Conservation (phyloP, 805 yeast genomes). For the Saccharomycopsis olivae region DNA sequence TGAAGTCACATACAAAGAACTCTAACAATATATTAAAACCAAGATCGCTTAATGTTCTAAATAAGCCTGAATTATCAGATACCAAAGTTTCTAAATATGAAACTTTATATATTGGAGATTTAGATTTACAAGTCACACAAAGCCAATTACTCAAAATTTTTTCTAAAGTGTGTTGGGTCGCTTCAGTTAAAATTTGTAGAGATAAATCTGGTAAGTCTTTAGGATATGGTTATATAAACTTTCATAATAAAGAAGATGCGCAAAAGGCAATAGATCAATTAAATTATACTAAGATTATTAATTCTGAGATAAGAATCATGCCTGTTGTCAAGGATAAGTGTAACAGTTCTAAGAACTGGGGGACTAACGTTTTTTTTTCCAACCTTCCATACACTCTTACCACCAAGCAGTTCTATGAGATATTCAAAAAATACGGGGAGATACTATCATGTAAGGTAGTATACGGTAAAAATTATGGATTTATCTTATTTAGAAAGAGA, state of each 20-base stretch:
- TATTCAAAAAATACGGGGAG: slow-evolving; percentile 37
- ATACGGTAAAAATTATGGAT: slow-evolving; percentile 30
- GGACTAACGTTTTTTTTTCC: slow-evolving; percentile 41
- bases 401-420: slow-evolving; percentile 37
- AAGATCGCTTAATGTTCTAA: no score
- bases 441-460: slow-evolving; percentile 33
- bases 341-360: slow-evolving; percentile 31
- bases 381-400: slow-evolving; percentile 32
- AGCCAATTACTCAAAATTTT: slow-evolving; percentile 36
- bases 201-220: slow-evolving; percentile 42
- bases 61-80: no score
- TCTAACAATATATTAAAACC: no score
- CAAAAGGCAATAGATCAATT: slow-evolving; percentile 44
- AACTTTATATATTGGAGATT: slow-evolving; percentile 57
- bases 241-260: slow-evolving; percentile 40
- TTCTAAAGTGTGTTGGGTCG: slow-evolving; percentile 31
- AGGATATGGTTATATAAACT: slow-evolving; percentile 69
- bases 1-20: no score
- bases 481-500: slow-evolving; percentile 28
- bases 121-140: slow-evolving; percentile 41
- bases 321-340: slow-evolving; percentile 37
- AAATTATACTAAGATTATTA: slow-evolving; percentile 35
- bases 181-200: slow-evolving; percentile 54
- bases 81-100: no score
- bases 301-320: slow-evolving; percentile 43